Conservation (phyloP, 805 yeast genomes). For the Suhomyces sp. region DNA sequence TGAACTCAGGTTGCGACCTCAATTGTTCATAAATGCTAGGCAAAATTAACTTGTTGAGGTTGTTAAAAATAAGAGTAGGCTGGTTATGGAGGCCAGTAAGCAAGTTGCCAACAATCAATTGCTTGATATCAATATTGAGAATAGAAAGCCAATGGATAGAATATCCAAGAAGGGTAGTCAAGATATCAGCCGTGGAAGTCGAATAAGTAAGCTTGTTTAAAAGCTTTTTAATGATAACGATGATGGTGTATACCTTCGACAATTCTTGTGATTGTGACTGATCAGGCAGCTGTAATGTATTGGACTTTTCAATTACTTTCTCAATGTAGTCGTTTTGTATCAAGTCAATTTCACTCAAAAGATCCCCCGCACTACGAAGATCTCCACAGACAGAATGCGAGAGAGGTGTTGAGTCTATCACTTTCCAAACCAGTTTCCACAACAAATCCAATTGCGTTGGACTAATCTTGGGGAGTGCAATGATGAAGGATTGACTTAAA, state of each 20-base stretch:
- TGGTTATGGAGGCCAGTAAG: conserved; percentile 58
- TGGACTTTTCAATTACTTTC: conserved; percentile 13
- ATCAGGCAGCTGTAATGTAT: background rate
- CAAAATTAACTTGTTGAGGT: conserved; percentile 42
- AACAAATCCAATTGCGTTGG: conserved; percentile 20
- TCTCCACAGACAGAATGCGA: conserved; percentile 19
- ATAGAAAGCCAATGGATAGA: conserved; percentile 23
- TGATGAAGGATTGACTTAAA: conserved; percentile 19
- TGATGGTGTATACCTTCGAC: conserved; percentile 25
- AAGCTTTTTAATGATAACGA: conserved; percentile 34
- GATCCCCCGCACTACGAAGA: conserved; percentile 35
- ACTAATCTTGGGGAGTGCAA: conserved; percentile 8
- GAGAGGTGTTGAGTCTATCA: conserved; percentile 14
- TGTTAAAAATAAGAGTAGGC: conserved; percentile 45
- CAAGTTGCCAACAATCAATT: conserved; percentile 57
- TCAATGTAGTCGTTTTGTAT: conserved; percentile 11
- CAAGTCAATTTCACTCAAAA: conserved; percentile 26
- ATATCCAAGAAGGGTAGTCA: conserved; percentile 14
- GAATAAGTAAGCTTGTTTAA: conserved; percentile 16
- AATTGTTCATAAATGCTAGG: conserved; percentile 56
- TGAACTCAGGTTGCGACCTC: conserved; percentile 51
- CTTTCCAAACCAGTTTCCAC: conserved; percentile 23
- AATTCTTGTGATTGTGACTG: background rate
- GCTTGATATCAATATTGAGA: conserved; percentile 51
- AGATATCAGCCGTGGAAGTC: conserved; percentile 10